Base-by-base conservation (phyloP, 768 basidiomycete genomes). In the Suillus occidentalis region DNA sequence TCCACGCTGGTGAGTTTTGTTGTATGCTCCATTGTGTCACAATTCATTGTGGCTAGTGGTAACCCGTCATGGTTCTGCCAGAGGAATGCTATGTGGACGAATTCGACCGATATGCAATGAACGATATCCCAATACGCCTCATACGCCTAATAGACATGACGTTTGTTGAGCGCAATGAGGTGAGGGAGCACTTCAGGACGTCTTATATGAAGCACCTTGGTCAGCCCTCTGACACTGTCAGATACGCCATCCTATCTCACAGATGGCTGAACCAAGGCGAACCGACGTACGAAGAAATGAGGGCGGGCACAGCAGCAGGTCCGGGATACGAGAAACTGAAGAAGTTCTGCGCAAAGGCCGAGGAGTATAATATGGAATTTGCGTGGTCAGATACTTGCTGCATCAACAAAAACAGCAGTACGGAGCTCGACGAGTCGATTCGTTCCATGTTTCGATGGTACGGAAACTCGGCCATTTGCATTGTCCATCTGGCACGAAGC, bases 241-340 rank as follows among this genome's bases (percentile, higher is more conserved):
- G 13, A 61, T 64, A 64, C 42, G 60, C 63, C 36, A 64, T 64
- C 13, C 20, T 64, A 34, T 64, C 63, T 45, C 63, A 64, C 28
- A 45, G 63, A 62, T 64, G 63, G 60, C 12, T 64, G 20, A n/a
- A 50, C n/a, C 22, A 42, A 47, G 60, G 63, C 34, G 60, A 61
- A 25, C 60, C 37, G n/a, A 47, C 63, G 9, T 64, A 61, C 45
- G 34, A 55, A 12, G 60, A 47, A 4, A 22, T 64, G 7, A 34
- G 10, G 63, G 47, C n/a, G 16, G 36, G 36, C 9, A 50, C n/a
- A 8, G 36, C 43, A 34, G 62, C n/a, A 13, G 40, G 62, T 18
- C 39, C 56, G 9, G 59, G 60, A 34, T 40, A 37, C 9, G 36
- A 47, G 3, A 64, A 64, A 12, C 12, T 64, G 31, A 36, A n/a